Conservation (phyloP, 2,329 filamentous ascomycete genomes). For the Grosmannia penicillata region DNA sequence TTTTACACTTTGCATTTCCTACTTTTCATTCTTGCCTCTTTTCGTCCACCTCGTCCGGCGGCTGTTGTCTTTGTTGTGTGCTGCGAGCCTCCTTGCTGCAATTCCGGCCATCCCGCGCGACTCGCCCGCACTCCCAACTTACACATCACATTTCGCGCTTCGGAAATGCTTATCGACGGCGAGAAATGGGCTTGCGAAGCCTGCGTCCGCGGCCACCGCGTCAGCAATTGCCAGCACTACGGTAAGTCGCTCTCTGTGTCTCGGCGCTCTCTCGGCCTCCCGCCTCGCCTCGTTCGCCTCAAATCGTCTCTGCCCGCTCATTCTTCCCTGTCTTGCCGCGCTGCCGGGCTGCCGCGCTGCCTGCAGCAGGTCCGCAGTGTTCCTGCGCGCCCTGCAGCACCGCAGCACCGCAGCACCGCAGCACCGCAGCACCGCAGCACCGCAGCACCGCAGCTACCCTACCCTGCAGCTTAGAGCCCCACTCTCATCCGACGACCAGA, state of each 20-base stretch:
- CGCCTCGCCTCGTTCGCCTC: not conserved
- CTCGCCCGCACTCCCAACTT: not conserved
- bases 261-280: not conserved
- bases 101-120: too few relatives aligned
- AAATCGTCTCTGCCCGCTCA: not conserved
- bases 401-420: too few relatives aligned
- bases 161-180: conserved; percentile 70
- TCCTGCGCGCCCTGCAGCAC: too few relatives aligned
- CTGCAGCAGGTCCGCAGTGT: too few relatives aligned
- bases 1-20: not conserved
- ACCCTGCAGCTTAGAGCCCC: not conserved
- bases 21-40: too few relatives aligned
- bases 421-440: too few relatives aligned
- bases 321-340: not conserved
- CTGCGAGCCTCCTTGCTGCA: too few relatives aligned
- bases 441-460: not conserved
- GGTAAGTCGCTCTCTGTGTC: conserved; percentile 58
- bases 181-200: conserved; percentile 97
- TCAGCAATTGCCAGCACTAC: conserved; percentile 94
- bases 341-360: not conserved
- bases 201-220: conserved; percentile 94
- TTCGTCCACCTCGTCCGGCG: too few relatives aligned
- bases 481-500: not conserved
- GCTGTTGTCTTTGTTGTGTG: too few relatives aligned
- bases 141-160: not conserved